Conservation (phyloP, 1,139 yeast genomes). For the Candida sp. region DNA sequence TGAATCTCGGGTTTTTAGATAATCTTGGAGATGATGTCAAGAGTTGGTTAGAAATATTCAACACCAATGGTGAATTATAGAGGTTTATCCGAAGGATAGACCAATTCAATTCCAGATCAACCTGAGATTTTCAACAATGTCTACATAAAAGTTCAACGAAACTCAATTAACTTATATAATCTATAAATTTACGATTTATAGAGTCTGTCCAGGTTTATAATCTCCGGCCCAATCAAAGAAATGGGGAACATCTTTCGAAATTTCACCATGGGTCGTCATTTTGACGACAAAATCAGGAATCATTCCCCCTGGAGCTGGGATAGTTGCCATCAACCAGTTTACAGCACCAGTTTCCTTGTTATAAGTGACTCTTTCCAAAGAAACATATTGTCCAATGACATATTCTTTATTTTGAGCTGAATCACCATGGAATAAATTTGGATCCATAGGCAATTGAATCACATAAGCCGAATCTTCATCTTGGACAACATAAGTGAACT, state of each 20-base stretch:
- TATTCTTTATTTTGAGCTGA: constrained; percentile 8
- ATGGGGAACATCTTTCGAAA: constrained; percentile 66
- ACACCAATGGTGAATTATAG: constrained; percentile 17
- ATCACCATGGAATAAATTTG: constrained; percentile 1
- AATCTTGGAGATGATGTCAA: constrained; percentile 45
- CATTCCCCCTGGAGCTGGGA: constrained; percentile 64
- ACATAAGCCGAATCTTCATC: constrained; percentile 36
- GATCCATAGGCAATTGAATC: constrained; percentile 46
- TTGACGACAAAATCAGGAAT: constrained; percentile 65
- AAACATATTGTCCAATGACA: constrained; percentile 49
- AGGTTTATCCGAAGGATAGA: too few relatives aligned
- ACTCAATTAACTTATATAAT: too few relatives aligned
- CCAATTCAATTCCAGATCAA: too few relatives aligned
- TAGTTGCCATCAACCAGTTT: constrained; percentile 63
- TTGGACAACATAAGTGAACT: constrained; percentile 47
- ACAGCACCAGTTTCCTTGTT: constrained; percentile 35
- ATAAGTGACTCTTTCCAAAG: constrained; percentile 52
- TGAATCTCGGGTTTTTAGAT: constrained; percentile 36
- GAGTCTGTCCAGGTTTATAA: too few relatives aligned
- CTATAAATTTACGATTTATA: too few relatives aligned
- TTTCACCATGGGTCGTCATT: constrained; percentile 50
- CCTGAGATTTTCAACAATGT: too few relatives aligned
- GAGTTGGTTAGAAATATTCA: constrained; percentile 35
- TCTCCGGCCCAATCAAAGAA: constrained; percentile 26
- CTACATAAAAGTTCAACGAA: too few relatives aligned